These are phyloP conservation scores for Chytridium lagenaria DNA, from an alignment of 371 early-diverging fungal genomes.

Conservation along the genomic window DNA sequence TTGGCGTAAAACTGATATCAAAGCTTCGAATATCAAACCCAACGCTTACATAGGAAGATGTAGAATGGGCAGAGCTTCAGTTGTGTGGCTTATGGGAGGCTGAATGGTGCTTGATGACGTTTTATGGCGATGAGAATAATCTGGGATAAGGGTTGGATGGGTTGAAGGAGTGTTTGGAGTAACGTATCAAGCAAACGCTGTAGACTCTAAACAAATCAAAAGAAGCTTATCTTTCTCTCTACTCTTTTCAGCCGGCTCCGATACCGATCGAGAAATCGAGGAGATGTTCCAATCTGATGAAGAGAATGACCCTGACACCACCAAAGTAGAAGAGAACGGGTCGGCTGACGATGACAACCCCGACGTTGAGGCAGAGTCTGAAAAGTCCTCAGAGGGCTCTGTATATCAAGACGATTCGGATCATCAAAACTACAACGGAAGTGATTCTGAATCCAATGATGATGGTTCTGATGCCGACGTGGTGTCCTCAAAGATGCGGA, in stretches of 20 bases:
- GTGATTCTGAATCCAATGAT: not conserved
- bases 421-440: not conserved
- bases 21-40: too few relatives aligned
- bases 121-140: too few relatives aligned
- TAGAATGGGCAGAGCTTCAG: too few relatives aligned
- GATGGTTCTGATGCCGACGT: not conserved
- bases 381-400: conserved; percentile 9
- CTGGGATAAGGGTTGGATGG: too few relatives aligned
- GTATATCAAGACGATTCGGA: conserved; percentile 6
- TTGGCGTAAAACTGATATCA: too few relatives aligned
- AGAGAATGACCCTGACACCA: not conserved
- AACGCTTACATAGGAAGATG: too few relatives aligned
- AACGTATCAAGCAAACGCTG: too few relatives aligned
- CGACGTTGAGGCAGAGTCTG: conserved; percentile 9
- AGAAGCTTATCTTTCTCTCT: too few relatives aligned
- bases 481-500: not conserved
- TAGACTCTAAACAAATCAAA: too few relatives aligned
- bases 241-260: not conserved
- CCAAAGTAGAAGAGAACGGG: not conserved
- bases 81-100: too few relatives aligned
- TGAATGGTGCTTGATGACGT: too few relatives aligned
- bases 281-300: conserved; percentile 18
- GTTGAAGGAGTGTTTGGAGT: too few relatives aligned
- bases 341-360: conserved; percentile 2
- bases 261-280: conserved; percentile 1